Percentiles rank a stretch among this genome's conserved stretches.
phyloP scores from a whole-genome alignment of 441 rosid genomes.

The Populus hybrid region DNA sequence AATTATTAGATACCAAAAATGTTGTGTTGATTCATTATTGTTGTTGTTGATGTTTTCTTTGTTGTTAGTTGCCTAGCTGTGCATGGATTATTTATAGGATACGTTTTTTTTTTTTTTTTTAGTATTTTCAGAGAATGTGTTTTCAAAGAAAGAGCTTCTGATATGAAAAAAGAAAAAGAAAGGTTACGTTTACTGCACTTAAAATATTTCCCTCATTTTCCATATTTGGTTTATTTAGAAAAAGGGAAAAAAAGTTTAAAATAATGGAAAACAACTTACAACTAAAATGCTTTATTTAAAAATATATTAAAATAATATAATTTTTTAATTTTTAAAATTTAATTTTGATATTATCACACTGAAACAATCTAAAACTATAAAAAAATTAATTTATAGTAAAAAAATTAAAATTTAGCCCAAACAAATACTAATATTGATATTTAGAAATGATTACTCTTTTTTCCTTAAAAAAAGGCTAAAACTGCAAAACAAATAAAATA shows the following conservation, averaged over 20 bases:
- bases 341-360: too few relatives aligned
- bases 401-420: too few relatives aligned
- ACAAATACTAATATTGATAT: too few relatives aligned
- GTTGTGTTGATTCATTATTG: neutral
- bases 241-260: neutral
- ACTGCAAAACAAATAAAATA: too few relatives aligned
- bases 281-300: too few relatives aligned
- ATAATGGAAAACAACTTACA: neutral
- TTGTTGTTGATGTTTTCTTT: neutral
- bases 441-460: too few relatives aligned
- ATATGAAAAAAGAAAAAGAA: neutral
- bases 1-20: neutral
- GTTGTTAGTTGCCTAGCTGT: neutral
- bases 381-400: too few relatives aligned
- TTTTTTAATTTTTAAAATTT: too few relatives aligned
- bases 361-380: fast-evolving
- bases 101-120: neutral
- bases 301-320: too few relatives aligned
- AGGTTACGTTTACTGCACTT: neutral
- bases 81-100: neutral
- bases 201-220: neutral
- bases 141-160: neutral
- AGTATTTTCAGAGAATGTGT: neutral
- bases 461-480: too few relatives aligned
- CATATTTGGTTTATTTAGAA: neutral